A percentile compares a stretch with the other conserved stretches of the same genome.
These are phyloP conservation scores for Lodderomyces metapsilosis DNA, from an alignment of 1,139 yeast species.

Conservation along the genomic window DNA sequence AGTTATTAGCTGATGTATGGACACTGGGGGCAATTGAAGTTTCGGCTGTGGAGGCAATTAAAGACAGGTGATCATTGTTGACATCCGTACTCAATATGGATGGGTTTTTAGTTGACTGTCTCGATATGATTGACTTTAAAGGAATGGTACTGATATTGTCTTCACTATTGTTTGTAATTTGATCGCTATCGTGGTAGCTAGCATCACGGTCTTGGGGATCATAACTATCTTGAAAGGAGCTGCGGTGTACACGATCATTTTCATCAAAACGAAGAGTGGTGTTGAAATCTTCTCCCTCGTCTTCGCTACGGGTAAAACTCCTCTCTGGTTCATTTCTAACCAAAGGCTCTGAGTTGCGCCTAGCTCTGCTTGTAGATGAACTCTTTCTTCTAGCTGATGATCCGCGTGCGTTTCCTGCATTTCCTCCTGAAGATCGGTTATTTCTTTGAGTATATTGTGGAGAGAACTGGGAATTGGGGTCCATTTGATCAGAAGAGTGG, in stretches of 20 bases:
- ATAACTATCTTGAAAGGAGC: constrained; percentile 1
- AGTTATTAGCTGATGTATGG: constrained; percentile 13
- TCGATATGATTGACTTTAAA: constrained; percentile 48
- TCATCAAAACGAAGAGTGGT: constrained; percentile 5
- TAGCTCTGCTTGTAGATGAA: not conserved
- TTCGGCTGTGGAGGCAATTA: constrained; percentile 50
- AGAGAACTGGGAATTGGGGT: not conserved
- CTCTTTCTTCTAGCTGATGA: not conserved
- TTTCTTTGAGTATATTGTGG: constrained; percentile 5
- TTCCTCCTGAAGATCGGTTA: not conserved
- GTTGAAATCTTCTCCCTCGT: constrained; percentile 6
- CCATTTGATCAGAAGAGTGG: not conserved
- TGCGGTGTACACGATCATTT: constrained; percentile 2
- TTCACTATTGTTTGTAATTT: constrained; percentile 11
- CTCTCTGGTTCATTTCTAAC: not conserved
- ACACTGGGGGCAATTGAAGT: constrained; percentile 51
- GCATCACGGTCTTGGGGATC: constrained; percentile 1
- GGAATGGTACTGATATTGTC: constrained; percentile 51
- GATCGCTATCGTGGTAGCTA: not conserved
- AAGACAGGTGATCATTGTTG: constrained; percentile 36
- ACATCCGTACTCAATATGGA: constrained; percentile 42
- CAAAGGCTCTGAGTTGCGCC: constrained; percentile 1
- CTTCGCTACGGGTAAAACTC: not conserved
- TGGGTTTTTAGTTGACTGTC: constrained; percentile 47
- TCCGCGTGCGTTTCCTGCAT: not conserved